Base-by-base conservation (phyloP, 139 green algal genomes). In the Coccomyxa sp. region DNA sequence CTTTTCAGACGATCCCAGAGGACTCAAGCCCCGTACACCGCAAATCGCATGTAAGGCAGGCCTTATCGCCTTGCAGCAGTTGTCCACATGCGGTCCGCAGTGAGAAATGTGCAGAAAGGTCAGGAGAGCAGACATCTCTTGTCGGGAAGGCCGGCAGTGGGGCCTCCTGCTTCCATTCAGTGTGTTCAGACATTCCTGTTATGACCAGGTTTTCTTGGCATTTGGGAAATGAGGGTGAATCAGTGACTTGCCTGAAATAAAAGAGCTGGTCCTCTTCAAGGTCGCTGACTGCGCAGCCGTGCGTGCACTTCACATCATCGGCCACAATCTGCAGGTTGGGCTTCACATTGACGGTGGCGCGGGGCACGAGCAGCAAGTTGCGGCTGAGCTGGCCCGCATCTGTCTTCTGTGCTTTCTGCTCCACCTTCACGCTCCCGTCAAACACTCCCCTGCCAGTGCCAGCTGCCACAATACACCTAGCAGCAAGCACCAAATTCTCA, bases 261-360 rank as follows among this genome's bases (percentile, higher is more conserved):
- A 99, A 99, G 16, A 99, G 85, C 89, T 98, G 89, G n/a, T 98
- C 92, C 36, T 98, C 94, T 39, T 94, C 91, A n/a, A 99, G 90
- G 83, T 99, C 96, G 24, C 82, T 93, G n/a, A 99, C 90, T 0
- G 96, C 88, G 74, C 91, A 97, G 68, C 97, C 97, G 86, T 99
- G 97, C 7, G 96, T 98, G 93, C 96, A 99, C 87, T 97, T 97
- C 24, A 99, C 97, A 84, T 99, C 95, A 82, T 99, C 97, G 6
- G 97, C 97, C 29, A 99, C 89, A 83, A 99, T 99, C 89, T 95
- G 91, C 73, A 99, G 87, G 87, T 99, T 99, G 70, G 96, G 96
- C 88, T 98, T 98, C 6, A 97, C 93, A 79, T 99, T 98, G 68
- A 99, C 92, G 37, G 94, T 98, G 8, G 95, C 97, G n/a, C 91